Percentiles rank a stretch among this genome's conserved stretches.
Conservation (phyloP, 768 basidiomycete species). For the Butyriboletus loyo region DNA sequence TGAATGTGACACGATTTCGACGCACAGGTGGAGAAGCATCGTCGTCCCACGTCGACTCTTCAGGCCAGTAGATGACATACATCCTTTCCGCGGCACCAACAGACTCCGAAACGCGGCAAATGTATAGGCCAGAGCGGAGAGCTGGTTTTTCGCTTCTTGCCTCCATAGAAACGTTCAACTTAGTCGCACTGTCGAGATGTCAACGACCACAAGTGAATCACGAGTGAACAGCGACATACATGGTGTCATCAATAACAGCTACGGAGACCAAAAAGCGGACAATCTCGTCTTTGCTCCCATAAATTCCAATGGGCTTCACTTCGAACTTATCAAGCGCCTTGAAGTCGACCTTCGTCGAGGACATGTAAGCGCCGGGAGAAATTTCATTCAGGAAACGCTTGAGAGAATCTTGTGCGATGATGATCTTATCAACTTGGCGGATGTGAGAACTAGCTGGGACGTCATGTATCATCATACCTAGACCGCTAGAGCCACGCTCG, state of each 20-base stretch:
- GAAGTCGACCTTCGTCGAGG: constrained; percentile 58
- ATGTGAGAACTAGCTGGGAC: not conserved
- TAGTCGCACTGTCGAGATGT: constrained; percentile 10
- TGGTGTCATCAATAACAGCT: constrained; percentile 34
- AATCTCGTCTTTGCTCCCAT: constrained; percentile 53
- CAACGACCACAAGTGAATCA: not conserved
- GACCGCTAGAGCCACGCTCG: constrained; percentile 48
- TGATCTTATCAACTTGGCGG: constrained; percentile 55
- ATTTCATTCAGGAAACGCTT: constrained; percentile 45
- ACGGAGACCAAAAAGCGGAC: constrained; percentile 42
- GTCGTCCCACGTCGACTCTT: constrained; percentile 57
- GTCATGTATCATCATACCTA: constrained; percentile 37
- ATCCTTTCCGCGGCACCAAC: constrained; percentile 20
- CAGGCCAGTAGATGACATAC: constrained; percentile 61
- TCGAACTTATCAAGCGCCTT: constrained; percentile 43
- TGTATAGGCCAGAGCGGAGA: constrained; percentile 52
- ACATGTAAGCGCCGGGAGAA: constrained; percentile 49
- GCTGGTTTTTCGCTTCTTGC: constrained; percentile 9
- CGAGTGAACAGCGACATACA: constrained; percentile 33
- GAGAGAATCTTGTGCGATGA: constrained; percentile 54
- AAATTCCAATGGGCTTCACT: constrained; percentile 52
- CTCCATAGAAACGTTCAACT: constrained; percentile 6
- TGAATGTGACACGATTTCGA: constrained; percentile 56
- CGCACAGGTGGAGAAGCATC: constrained; percentile 43
- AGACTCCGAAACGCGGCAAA: constrained; percentile 28